Evolutionary conservation across 768 basidiomycete species (phyloP), one percentile per base, ranked within the genome.

Genomic region (Amanita rubescens): DNA sequence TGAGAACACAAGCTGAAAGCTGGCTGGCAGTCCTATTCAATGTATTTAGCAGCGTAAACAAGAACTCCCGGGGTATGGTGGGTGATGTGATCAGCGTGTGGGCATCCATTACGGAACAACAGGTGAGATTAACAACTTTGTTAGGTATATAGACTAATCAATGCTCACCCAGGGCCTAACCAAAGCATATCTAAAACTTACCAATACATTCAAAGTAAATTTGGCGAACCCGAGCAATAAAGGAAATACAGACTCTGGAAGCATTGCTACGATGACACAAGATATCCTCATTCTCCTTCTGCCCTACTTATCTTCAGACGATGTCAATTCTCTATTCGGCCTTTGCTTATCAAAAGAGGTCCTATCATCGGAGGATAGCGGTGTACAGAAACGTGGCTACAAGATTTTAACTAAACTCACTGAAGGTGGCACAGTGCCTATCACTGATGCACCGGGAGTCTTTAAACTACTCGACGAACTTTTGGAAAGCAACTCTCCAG

Each of bases 1-100:
- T 98, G 51, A 80, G 78, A 38, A 76, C 75, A 0, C 87, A 97
- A 63, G 85, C 79, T 0, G 89, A 93, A 65, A 96, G 92, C 62
- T 94, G 96, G 87, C 80, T 98, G 32, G 85, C 92, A 0, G 93
- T 98, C 4, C 75, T 96, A 42, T 94, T 98, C 75, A 99, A 99
- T 65, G 86, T 99, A n/a, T 98, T 95, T 69, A 80, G 87, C 54
- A 90, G 80, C 55, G 82, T 89, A 30, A 80, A 78, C n/a, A 76
- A 82, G 47, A 93, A 96, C 57, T 75, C 69, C 30, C 75, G 88
- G 49, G 82, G 83, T 7, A 75, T 83, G 70, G 83, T 97, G 14
- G 91, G 94, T 17, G 92, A 94, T 51, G 91, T 91, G 41, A 89
- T 98, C 61, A 80, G 76, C 12, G 76, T 78, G n/a, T 99, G 94